These are phyloP conservation scores for Sphaerulina musiva DNA, from an alignment of 2,329 filamentous ascomycete genomes.

Conservation along the genomic window DNA sequence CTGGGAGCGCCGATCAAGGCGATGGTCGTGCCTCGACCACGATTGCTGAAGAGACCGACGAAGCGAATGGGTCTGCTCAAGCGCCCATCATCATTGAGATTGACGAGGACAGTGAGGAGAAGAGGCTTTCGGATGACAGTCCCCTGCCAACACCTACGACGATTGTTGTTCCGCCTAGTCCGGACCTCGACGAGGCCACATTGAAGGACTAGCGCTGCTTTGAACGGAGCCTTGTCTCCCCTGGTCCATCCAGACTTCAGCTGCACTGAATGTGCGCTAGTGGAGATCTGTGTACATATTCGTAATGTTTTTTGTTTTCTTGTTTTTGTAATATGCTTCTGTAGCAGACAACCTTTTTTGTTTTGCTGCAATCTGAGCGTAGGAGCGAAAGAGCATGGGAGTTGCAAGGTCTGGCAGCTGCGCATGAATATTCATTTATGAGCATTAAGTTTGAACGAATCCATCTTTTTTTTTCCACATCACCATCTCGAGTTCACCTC, in stretches of 20 bases:
- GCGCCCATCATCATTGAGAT: slow-evolving; percentile 5
- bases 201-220: slow-evolving; percentile 3
- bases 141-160: slow-evolving; percentile 9
- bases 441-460: too few relatives aligned
- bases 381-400: background rate
- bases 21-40: slow-evolving; percentile 30
- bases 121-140: background rate
- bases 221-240: background rate
- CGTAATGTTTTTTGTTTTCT: slow-evolving; percentile 3
- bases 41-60: slow-evolving; percentile 30
- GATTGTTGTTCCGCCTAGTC: slow-evolving; percentile 12
- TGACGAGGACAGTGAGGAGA: background rate
- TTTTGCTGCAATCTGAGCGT: slow-evolving; percentile 3
- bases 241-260: background rate
- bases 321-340: background rate
- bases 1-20: slow-evolving; percentile 29
- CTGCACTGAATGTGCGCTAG: background rate
- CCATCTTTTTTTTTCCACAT: too few relatives aligned
- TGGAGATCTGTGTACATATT: slow-evolving; percentile 6
- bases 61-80: slow-evolving; percentile 4
- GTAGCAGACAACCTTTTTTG: background rate
- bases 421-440: too few relatives aligned
- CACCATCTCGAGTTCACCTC: too few relatives aligned
- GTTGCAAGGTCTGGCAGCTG: too few relatives aligned
- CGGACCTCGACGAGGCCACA: slow-evolving; percentile 6